Conservation (phyloP, 2,329 filamentous ascomycete species). For the Curvularia sp. region DNA sequence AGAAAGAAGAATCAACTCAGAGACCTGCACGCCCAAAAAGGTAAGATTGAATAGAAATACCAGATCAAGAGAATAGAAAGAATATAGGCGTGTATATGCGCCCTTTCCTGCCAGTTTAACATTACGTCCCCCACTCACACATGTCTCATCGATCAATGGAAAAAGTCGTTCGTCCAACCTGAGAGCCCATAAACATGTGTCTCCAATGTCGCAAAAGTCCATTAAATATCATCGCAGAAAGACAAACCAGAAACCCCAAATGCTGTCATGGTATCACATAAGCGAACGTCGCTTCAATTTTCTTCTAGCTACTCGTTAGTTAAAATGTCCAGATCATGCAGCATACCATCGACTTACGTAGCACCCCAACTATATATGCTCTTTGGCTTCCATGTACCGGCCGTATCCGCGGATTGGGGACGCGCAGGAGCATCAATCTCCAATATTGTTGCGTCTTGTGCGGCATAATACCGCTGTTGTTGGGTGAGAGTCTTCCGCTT, state of each 20-base stretch:
- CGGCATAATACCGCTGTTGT: constrained; percentile 29
- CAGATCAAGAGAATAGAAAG: background rate
- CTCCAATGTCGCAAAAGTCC: background rate
- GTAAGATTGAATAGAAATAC: background rate
- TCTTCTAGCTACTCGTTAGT: constrained; percentile 17
- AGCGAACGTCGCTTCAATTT: constrained; percentile 26
- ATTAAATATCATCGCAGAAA: background rate
- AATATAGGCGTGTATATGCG: background rate
- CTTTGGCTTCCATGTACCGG: constrained; percentile 19
- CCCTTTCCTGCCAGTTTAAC: background rate
- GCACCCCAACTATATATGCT: constrained; percentile 30
- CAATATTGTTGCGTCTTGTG: constrained; percentile 3
- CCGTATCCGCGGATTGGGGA: constrained; percentile 11
- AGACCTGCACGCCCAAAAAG: background rate
- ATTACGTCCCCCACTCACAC: background rate
- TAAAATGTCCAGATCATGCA: background rate
- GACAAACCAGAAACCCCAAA: background rate
- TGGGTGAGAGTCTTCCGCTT: constrained; percentile 3
- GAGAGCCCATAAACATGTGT: background rate
- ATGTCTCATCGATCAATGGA: background rate
- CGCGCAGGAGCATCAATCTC: constrained; percentile 6
- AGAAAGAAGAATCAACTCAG: background rate
- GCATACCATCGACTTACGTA: constrained; percentile 26
- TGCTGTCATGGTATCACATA: background rate
- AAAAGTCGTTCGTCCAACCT: background rate